phyloP scores from a whole-genome alignment of 108 stramenopile genomes.

The Nitzschia sp. region DNA sequence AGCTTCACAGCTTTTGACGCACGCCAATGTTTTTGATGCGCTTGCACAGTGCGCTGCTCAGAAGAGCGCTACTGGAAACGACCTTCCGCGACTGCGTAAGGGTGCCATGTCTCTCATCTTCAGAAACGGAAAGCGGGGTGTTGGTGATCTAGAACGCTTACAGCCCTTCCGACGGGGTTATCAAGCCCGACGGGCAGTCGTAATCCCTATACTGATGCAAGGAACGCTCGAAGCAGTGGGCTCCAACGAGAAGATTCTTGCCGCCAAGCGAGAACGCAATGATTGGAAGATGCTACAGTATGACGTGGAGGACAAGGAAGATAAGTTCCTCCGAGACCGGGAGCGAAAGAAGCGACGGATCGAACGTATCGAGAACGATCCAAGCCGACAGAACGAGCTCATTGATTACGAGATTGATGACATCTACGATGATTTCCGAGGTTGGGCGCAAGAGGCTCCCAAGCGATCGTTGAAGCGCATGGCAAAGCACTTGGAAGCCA shows the following conservation, averaged over 20 bases:
- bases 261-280: constrained; percentile 16
- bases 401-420: constrained; percentile 9
- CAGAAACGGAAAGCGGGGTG: constrained; percentile 46
- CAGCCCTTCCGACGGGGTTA: constrained; percentile 52
- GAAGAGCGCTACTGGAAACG: constrained; percentile 60
- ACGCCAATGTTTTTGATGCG: constrained; percentile 66
- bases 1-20: constrained; percentile 61
- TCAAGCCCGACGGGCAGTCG: constrained; percentile 41
- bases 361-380: constrained; percentile 20
- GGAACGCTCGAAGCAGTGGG: constrained; percentile 60
- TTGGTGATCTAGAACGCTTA: constrained; percentile 46
- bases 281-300: constrained; percentile 8
- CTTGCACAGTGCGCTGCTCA: constrained; percentile 59
- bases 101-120: constrained; percentile 74
- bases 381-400: neutral
- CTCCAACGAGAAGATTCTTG: constrained; percentile 7
- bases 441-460: neutral
- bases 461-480: constrained; percentile 14
- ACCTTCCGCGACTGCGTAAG: constrained; percentile 63
- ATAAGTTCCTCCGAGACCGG: constrained; percentile 12
- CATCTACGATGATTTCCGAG: constrained; percentile 5
- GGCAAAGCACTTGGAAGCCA: constrained; percentile 11
- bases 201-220: constrained; percentile 66
- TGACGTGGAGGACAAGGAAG: constrained; percentile 32
- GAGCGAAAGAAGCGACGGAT: constrained; percentile 31